A percentile compares a stretch with the other conserved stretches of the same genome.
Evolutionary conservation across 345 rosid species (phyloP).

Genomic region (Populus euphratica): DNA sequence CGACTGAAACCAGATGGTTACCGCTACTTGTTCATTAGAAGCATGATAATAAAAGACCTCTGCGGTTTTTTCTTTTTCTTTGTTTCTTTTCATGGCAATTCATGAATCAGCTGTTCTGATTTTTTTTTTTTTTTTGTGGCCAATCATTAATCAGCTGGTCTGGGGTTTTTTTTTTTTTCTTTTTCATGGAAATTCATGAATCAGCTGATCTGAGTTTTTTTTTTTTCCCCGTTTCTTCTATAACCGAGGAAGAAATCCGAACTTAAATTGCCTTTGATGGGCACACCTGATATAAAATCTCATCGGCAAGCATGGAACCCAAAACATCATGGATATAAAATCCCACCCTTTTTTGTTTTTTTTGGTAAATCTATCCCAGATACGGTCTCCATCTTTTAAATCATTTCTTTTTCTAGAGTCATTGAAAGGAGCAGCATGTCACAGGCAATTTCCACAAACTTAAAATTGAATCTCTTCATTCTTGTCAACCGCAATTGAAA

Average conservation of each 20-base stretch:
- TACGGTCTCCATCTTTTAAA: neutral
- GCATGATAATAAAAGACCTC: neutral
- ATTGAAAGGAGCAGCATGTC: neutral
- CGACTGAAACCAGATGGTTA: slow-evolving; percentile 31
- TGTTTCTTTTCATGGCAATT: neutral
- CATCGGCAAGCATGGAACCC: too few species aligned
- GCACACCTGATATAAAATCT: too few species aligned
- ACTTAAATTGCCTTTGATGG: too few species aligned
- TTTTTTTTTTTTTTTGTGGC: fast-evolving
- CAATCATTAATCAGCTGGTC: neutral
- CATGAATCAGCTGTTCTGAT: neutral
- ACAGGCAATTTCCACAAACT: neutral
- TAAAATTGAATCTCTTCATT: neutral
- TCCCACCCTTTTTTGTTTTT: neutral
- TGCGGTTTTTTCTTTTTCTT: too few species aligned
- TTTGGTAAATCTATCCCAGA: neutral
- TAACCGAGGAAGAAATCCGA: neutral
- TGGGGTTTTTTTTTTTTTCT: too few species aligned
- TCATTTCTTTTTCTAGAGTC: too few species aligned
- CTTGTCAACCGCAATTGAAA: neutral
- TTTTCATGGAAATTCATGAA: neutral
- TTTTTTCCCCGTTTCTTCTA: neutral
- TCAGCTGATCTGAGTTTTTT: neutral
- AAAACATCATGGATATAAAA: too few species aligned
- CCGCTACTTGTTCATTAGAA: neutral